Evolutionary conservation across 2,329 filamentous ascomycete genomes (phyloP).

Genomic region (Phialemoniopsis sp.): DNA sequence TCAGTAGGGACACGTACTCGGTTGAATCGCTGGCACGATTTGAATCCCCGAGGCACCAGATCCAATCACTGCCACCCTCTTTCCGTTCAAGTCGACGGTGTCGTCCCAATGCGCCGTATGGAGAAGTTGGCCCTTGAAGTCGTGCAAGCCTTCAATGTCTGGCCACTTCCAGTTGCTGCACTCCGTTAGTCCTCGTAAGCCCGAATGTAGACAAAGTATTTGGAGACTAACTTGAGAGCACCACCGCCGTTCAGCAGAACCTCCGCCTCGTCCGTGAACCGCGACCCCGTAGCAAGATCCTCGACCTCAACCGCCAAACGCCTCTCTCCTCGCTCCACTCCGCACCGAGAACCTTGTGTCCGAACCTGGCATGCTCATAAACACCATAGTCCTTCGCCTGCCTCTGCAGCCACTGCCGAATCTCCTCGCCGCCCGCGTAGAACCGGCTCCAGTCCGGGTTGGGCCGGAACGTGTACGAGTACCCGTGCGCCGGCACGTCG

Average conservation of each 20-base stretch:
- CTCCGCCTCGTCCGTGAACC: conserved; percentile 41
- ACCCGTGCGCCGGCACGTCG: conserved; percentile 16
- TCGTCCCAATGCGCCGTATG: conserved; percentile 54
- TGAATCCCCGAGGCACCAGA: conserved; percentile 52
- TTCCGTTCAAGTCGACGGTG: conserved; percentile 39
- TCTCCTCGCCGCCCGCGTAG: conserved; percentile 49
- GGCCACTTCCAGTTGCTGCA: conserved; percentile 42
- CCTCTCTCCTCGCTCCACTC: conserved; percentile 3
- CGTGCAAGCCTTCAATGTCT: conserved; percentile 41
- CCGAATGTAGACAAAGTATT: neutral
- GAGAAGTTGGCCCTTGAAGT: conserved; percentile 48
- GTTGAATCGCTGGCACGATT: conserved; percentile 32
- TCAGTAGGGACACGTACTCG: too few relatives aligned
- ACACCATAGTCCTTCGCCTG: conserved; percentile 5
- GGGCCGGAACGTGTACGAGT: conserved; percentile 35
- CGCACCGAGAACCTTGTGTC: neutral
- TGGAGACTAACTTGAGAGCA: conserved; percentile 31
- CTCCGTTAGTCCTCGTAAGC: neutral
- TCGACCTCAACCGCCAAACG: conserved; percentile 1
- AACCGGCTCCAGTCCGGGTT: conserved; percentile 51
- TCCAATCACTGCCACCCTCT: conserved; percentile 48
- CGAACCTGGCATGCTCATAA: conserved; percentile 1
- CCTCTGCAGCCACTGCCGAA: conserved; percentile 18
- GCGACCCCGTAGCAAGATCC: too few relatives aligned
- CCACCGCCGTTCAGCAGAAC: conserved; percentile 44